A percentile compares a stretch with the other conserved stretches of the same genome.
Conservation (phyloP, 345 rosid species). For the Clarkia xantiana region DNA sequence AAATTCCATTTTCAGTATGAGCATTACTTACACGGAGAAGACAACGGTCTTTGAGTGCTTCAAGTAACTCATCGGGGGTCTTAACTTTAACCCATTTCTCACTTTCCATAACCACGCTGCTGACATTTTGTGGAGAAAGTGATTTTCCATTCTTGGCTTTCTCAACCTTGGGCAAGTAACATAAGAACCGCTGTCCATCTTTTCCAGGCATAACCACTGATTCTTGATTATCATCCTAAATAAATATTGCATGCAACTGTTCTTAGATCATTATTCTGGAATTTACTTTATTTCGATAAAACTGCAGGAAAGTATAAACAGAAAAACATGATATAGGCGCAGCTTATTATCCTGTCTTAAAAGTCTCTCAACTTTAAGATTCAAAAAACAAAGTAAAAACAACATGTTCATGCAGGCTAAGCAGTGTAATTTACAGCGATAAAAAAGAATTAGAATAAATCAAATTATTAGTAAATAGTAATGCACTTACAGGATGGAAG, state of each 20-base stretch:
- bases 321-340: background rate
- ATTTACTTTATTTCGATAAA: no score
- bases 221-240: constrained; percentile 69
- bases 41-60: constrained; percentile 46
- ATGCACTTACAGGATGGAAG: constrained; percentile 60
- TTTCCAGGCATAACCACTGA: constrained; percentile 54
- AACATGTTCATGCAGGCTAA: no score
- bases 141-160: constrained; percentile 35
- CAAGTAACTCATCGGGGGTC: constrained; percentile 87
- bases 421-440: no score
- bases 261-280: no score
- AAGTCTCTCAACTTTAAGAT: constrained; percentile 39
- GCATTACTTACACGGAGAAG: constrained; percentile 39
- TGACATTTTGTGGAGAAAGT: constrained; percentile 34
- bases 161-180: constrained; percentile 81
- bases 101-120: constrained; percentile 68
- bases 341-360: background rate
- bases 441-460: no score
- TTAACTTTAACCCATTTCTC: constrained; percentile 56
- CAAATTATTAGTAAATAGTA: background rate
- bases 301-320: no score
- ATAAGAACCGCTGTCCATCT: constrained; percentile 41
- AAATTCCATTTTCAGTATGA: background rate
- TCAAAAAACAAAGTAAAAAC: no score
- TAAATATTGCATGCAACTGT: constrained; percentile 2